Evolutionary conservation across 163 green algal species (phyloP), one percentile per base, ranked within the genome.

Genomic region (Scenedesmus sp.): DNA sequence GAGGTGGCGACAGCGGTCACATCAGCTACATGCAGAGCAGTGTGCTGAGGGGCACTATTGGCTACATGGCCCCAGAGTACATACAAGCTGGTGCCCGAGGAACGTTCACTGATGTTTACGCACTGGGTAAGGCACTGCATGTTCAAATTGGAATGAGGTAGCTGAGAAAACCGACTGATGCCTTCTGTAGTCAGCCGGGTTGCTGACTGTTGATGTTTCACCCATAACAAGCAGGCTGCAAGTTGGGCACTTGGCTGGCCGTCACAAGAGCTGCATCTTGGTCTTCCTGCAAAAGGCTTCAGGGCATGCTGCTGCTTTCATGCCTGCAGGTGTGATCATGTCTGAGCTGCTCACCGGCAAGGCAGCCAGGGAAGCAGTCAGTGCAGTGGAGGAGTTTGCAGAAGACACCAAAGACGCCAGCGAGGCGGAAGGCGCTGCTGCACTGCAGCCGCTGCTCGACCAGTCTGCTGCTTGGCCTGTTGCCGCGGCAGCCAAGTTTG

Each of bases 31-130:
- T 76, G 6, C 5, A 76, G 65, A 20, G 3, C 30, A 76, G 65
- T 40, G 65, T 76, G 65, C 65, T 76, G 65, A 76, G 65, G 65
- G 65, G 65, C 65, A 76, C 65, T 30, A 26, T 30, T 5, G 65
- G 3, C 65, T 76, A 76, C 65, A 76, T 76, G 65, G 65, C 65
- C 30, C 65, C 65, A 76, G 65, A 76, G 30, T 76, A 76, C 65
- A 2, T 76, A 0, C 65, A 76, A 24, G 18, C 16, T 10, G 65
- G 65, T 2, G 6, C 15, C 5, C 20, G 65, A 3, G 65, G 65
- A 1, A 2, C 65, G 7, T 76, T 76, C 65, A 76, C 65, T 20
- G 65, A 76, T 24, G 65, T 76, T 26, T 76, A 76, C 40, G 65
- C 65, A 20, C 65, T 76, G 18, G 65, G 65, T 76, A 30, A 76